A percentile compares a stretch with the other conserved stretches of the same genome.
Evolutionary conservation across 73 alveolate genomes (phyloP).

Genomic region (Diophrys sp.): DNA sequence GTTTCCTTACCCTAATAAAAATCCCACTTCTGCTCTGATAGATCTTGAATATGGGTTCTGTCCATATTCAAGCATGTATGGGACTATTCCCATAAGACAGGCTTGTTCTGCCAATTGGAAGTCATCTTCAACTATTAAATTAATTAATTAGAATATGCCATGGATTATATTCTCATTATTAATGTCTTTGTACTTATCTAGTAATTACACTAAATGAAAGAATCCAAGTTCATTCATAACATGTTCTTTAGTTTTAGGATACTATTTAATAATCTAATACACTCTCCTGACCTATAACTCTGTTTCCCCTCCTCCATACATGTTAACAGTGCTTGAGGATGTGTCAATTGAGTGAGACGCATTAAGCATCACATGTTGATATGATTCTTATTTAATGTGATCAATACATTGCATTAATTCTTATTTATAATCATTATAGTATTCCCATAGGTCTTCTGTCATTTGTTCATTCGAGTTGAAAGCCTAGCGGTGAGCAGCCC

Average conservation of each 20-base stretch:
- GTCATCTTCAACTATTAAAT: not conserved
- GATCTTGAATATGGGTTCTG: conserved; percentile 17
- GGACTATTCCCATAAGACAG: conserved; percentile 34
- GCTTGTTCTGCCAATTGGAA: not conserved
- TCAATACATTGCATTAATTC: not conserved
- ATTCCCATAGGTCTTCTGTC: no score
- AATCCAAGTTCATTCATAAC: not conserved
- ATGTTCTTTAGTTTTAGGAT: not conserved
- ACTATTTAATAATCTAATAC: not conserved
- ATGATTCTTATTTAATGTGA: not conserved
- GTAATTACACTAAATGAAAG: not conserved
- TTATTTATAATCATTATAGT: not conserved
- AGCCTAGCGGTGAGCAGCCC: not conserved
- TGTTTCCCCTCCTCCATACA: no score
- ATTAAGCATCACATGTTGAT: no score
- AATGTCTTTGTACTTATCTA: not conserved
- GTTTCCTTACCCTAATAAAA: conserved; percentile 28
- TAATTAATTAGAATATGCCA: not conserved
- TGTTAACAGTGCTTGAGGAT: no score
- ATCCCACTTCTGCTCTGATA: conserved; percentile 33
- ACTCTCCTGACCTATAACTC: not conserved
- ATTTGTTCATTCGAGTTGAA: no score
- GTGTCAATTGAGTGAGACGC: no score
- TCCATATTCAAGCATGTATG: conserved; percentile 14
- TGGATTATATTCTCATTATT: not conserved